Conservation (phyloP, 495 filamentous ascomycete species). For the Aspergillus mulundensis region DNA sequence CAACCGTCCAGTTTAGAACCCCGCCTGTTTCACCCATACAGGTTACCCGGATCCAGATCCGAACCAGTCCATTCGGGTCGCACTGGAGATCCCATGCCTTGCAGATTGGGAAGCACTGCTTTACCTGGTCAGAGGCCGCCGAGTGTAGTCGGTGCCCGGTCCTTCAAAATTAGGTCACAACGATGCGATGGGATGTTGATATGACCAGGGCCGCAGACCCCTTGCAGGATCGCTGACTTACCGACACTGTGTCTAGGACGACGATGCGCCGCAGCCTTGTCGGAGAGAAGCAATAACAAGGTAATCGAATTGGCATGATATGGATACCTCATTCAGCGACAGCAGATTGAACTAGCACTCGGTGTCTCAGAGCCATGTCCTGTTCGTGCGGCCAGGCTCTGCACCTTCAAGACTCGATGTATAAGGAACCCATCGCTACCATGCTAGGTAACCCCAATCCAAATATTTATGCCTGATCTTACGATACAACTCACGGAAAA, state of each 20-base stretch:
- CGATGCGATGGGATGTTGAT: slow-evolving; percentile 6
- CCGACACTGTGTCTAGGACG: not conserved
- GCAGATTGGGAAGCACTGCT: not conserved
- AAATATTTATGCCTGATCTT: no score
- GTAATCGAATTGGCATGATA: not conserved
- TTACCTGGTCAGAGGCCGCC: not conserved
- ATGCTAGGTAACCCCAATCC: no score
- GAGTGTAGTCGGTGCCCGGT: not conserved
- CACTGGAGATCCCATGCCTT: not conserved
- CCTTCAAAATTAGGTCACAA: not conserved
- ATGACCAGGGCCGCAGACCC: slow-evolving; percentile 25
- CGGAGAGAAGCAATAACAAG: not conserved
- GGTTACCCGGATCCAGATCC: not conserved
- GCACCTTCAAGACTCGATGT: no score
- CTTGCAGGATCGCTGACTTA: slow-evolving; percentile 26
- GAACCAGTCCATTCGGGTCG: not conserved
- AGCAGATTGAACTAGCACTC: not conserved
- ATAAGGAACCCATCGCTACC: no score
- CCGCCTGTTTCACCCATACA: not conserved
- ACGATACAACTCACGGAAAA: no score
- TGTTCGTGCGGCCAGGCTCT: no score
- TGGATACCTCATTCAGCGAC: not conserved
- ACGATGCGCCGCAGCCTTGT: not conserved
- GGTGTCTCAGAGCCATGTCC: not conserved
- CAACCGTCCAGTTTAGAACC: not conserved